Evolutionary conservation across 2,329 filamentous ascomycete species (phyloP).

Genomic region (Trichoderma lentiforme): DNA sequence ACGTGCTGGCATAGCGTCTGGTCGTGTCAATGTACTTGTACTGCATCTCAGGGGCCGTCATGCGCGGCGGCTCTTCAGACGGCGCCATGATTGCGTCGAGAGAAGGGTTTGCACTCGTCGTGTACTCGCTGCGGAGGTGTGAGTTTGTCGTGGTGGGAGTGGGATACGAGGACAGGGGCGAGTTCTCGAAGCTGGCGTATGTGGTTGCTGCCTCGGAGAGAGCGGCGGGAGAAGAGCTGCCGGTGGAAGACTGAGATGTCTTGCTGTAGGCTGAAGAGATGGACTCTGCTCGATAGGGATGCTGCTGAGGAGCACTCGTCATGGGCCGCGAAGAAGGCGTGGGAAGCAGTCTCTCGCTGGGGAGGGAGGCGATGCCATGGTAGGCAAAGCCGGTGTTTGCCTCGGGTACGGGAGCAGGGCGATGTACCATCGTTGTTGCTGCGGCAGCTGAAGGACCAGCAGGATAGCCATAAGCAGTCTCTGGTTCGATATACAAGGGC

Average conservation of each 20-base stretch:
- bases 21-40: conserved; percentile 34
- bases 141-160: not conserved
- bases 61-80: conserved; percentile 20
- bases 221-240: conserved; percentile 12
- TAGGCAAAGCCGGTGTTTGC: conserved; percentile 21
- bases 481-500: conserved; percentile 28
- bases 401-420: conserved; percentile 20
- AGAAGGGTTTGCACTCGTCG: conserved; percentile 8
- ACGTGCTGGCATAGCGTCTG: conserved; percentile 6
- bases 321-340: conserved; percentile 22
- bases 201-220: conserved; percentile 11
- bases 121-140: conserved; percentile 20
- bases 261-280: conserved; percentile 26
- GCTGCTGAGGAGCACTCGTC: conserved; percentile 20
- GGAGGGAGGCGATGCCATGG: conserved; percentile 22
- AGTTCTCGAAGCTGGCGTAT: conserved; percentile 18
- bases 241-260: conserved; percentile 6
- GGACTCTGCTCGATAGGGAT: conserved; percentile 28
- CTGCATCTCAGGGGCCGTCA: conserved; percentile 26
- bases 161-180: conserved; percentile 15
- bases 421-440: conserved; percentile 14
- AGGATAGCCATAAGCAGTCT: conserved; percentile 28
- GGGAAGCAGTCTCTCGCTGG: conserved; percentile 25
- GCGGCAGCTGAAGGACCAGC: conserved; percentile 18
- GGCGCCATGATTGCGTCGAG: conserved; percentile 19